Percentiles rank a stretch among this genome's conserved stretches.
phyloP scores from a whole-genome alignment of 2,329 filamentous ascomycete species.

The Leptographium galeiforme region DNA sequence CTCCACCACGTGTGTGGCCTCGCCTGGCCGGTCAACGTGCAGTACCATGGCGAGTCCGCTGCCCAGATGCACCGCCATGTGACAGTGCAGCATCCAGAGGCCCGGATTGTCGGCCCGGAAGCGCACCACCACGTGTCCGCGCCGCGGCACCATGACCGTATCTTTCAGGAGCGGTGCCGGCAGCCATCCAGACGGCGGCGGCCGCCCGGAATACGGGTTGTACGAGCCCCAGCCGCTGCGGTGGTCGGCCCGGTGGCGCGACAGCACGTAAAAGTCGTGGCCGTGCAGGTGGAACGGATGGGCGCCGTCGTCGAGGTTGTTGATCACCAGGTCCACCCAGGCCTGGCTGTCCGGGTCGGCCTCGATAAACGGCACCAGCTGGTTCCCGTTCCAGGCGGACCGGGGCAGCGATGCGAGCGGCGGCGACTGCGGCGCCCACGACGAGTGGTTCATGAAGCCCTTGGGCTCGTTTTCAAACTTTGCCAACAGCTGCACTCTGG shows the following conservation, averaged over 20 bases:
- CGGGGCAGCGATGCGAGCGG: slow-evolving; percentile 6
- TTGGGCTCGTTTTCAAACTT: slow-evolving; percentile 6
- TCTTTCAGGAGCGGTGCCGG: slow-evolving; percentile 17
- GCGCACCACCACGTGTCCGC: slow-evolving; percentile 22
- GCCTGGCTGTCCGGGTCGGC: neutral
- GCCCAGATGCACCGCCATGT: slow-evolving; percentile 23
- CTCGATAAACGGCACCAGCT: neutral
- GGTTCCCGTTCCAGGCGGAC: neutral
- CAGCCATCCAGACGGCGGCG: neutral
- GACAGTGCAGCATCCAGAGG: slow-evolving; percentile 25
- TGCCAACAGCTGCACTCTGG: slow-evolving; percentile 6
- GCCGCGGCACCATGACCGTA: slow-evolving; percentile 20
- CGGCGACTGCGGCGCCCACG: slow-evolving; percentile 7
- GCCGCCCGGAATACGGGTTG: neutral
- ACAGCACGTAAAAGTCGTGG: slow-evolving; percentile 5
- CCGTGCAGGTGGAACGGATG: slow-evolving; percentile 34
- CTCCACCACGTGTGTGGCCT: neutral
- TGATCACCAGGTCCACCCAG: slow-evolving; percentile 34
- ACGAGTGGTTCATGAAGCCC: slow-evolving; percentile 11
- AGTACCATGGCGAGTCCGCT: slow-evolving; percentile 27
- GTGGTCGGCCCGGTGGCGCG: slow-evolving; percentile 4
- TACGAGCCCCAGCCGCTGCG: slow-evolving; percentile 12
- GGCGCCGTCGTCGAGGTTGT: slow-evolving; percentile 34
- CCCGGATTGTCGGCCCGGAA: slow-evolving; percentile 22
- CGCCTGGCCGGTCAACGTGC: neutral